Evolutionary conservation across 495 filamentous ascomycete genomes (phyloP).

Genomic region (Talaromyces proteolyticus): DNA sequence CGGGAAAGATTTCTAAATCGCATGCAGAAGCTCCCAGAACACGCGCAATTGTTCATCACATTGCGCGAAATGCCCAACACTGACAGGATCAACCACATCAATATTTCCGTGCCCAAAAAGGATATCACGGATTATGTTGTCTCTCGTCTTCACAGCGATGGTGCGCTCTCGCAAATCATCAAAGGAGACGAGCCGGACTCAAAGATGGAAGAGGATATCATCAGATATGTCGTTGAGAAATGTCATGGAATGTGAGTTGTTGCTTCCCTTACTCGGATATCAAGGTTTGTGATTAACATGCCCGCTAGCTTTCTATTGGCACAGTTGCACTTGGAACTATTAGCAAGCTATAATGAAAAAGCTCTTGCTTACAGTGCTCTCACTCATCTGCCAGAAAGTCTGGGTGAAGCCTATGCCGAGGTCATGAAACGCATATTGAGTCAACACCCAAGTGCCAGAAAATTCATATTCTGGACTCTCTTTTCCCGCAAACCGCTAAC

Average conservation of each 20-base stretch:
- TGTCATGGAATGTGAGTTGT: constrained; percentile 23
- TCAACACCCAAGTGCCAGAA: constrained; percentile 12
- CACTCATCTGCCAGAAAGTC: constrained; percentile 21
- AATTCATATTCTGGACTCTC: constrained; percentile 25
- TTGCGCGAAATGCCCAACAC: constrained; percentile 18
- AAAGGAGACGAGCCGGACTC: constrained; percentile 6
- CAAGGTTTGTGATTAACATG: neutral
- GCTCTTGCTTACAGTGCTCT: constrained; percentile 19
- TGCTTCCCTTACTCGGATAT: neutral
- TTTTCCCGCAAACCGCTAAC: constrained; percentile 21
- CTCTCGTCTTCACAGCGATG: constrained; percentile 10
- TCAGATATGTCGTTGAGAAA: constrained; percentile 15
- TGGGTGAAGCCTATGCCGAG: constrained; percentile 27
- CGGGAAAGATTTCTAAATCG: constrained; percentile 25
- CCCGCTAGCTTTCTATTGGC: constrained; percentile 21
- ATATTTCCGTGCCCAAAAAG: constrained; percentile 8
- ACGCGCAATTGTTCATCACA: constrained; percentile 27
- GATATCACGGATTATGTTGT: constrained; percentile 19
- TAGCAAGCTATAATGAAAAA: constrained; percentile 17
- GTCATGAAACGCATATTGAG: constrained; percentile 25
- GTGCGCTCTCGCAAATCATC: constrained; percentile 7
- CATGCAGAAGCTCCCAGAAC: constrained; percentile 28
- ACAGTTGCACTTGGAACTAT: constrained; percentile 20
- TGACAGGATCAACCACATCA: constrained; percentile 7
- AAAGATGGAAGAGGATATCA: constrained; percentile 11